A percentile compares a stretch with the other conserved stretches of the same genome.
phyloP scores from a whole-genome alignment of 2,329 filamentous ascomycete genomes.

The Phyllosticta citribraziliensis region DNA sequence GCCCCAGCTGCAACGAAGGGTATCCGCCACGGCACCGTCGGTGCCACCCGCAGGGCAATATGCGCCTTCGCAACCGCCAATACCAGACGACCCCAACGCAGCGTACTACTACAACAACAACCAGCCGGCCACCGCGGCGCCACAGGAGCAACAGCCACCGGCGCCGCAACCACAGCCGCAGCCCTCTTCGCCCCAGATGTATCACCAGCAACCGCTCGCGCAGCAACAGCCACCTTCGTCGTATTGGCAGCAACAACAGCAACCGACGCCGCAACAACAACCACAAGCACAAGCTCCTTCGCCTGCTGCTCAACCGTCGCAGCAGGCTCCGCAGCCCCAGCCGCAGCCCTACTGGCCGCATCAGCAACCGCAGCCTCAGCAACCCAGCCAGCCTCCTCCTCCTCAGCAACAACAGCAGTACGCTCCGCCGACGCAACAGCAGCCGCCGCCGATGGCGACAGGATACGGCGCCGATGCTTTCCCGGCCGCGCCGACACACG shows the following conservation, averaged over 20 bases:
- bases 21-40: constrained; percentile 25
- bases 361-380: constrained; percentile 19
- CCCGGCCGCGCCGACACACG: constrained; percentile 53
- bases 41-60: constrained; percentile 22
- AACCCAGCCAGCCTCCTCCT: constrained; percentile 17
- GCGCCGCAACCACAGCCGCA: constrained; percentile 9
- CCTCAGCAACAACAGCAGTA: constrained; percentile 27
- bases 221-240: constrained; percentile 11
- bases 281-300: constrained; percentile 10
- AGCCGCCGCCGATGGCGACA: constrained; percentile 16
- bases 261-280: constrained; percentile 11
- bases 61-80: constrained; percentile 23
- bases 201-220: constrained; percentile 9
- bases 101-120: constrained; percentile 13
- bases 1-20: constrained; percentile 27
- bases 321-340: constrained; percentile 22
- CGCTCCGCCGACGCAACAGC: constrained; percentile 15
- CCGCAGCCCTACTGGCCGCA: constrained; percentile 21
- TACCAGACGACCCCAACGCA: constrained; percentile 24
- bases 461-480: constrained; percentile 43
- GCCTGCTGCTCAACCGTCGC: constrained; percentile 14
- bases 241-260: constrained; percentile 13
- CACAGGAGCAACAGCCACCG: constrained; percentile 12
- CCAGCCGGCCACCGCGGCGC: constrained; percentile 7
- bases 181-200: constrained; percentile 8